phyloP scores from a whole-genome alignment of 768 basidiomycete genomes.

The Mycena filopes region DNA sequence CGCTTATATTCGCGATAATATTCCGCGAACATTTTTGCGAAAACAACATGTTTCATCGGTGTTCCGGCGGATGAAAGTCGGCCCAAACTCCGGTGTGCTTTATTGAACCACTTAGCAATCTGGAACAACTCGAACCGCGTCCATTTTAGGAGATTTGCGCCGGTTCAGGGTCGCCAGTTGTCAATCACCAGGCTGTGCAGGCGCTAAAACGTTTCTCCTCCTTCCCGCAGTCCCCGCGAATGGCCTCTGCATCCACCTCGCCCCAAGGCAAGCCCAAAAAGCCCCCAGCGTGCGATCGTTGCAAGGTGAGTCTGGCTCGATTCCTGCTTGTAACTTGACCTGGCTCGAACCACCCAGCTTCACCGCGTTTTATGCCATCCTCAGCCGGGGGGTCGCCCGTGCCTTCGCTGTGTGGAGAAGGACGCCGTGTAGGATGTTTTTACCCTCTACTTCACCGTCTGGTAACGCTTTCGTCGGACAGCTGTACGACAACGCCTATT shows the following conservation, averaged over 20 bases:
- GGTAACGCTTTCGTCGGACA: background rate
- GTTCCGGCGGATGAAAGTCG: background rate
- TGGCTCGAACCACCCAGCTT: background rate
- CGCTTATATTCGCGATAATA: background rate
- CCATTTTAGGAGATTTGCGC: no score
- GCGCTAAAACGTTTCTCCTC: no score
- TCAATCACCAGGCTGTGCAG: no score
- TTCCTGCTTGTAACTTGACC: background rate
- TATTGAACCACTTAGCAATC: no score
- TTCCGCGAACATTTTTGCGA: background rate
- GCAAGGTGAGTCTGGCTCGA: background rate
- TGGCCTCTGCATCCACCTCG: no score
- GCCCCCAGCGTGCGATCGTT: conserved; percentile 2
- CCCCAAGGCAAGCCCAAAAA: conserved; percentile 4
- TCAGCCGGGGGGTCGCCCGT: conserved; percentile 1
- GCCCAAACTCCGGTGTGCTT: no score
- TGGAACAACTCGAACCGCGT: no score
- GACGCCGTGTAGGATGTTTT: background rate
- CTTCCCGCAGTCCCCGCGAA: no score
- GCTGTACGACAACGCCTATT: background rate
- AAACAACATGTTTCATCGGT: background rate
- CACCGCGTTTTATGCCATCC: conserved; percentile 15
- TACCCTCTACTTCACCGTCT: background rate
- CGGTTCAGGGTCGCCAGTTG: no score
- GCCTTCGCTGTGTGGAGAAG: conserved; percentile 8